Evolutionary conservation across 345 rosid genomes (phyloP), one percentile per base, ranked within the genome.

Genomic region (Geranium rotundifolium): DNA sequence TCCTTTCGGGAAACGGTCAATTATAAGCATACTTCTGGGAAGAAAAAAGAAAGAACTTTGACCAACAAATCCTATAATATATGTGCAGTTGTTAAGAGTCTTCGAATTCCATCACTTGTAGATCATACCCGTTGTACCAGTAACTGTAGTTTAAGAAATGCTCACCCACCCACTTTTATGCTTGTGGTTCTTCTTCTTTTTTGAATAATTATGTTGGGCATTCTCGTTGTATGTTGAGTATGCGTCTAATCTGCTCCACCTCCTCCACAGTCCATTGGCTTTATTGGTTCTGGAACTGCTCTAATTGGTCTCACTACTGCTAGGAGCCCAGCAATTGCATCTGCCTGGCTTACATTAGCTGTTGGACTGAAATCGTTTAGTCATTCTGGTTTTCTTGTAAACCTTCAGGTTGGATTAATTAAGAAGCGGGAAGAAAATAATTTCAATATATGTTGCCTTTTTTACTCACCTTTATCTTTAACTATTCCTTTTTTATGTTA

Each of bases 301-400:
- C 86, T 92, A 65, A 74, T 86, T 67, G 96, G 96, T 64, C 76
- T 92, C 68, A 81, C 88, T 14, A 60, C 91, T 52, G 90, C 99
- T 65, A 89, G 78, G 71, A 76, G 67, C 52, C 95, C 95, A 65
- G 65, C 76, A 57, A 29, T 76, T 59, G 96, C 95, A 62, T 92
- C 97, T 72, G 90, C 95, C 58, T 89, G 99, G 99, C 90, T 92
- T 58, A 84, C 97, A 58, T 57, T 89, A 73, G 97, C 96, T 17
- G 87, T 87, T 69, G 99, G 91, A 57, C 76, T 89, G 30, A 92
- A 92, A 79, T 80, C 98, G 58, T 92, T 89, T 75, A 87, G 98
- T 77, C 99, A 89, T 73, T 79, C 89, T 17, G 99, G 99, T 39
- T 92, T 92, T 79, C 93, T 89, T 67, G 93, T 92, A 65, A 92